Conservation (phyloP, 2,329 filamentous ascomycete species). For the Penicillium sp. region DNA sequence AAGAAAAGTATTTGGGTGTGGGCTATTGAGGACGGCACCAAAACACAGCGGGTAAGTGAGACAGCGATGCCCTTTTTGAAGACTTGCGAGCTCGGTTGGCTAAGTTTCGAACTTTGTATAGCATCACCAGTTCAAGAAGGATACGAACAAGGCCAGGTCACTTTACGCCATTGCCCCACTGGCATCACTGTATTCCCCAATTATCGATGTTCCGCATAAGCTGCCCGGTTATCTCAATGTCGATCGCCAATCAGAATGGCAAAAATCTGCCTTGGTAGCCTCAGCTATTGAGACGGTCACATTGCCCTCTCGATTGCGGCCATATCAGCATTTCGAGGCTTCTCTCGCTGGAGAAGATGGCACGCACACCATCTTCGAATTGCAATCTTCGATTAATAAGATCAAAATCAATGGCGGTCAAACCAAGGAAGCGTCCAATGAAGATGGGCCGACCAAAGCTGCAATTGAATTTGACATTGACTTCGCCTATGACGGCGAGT, state of each 20-base stretch:
- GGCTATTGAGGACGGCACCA: slow-evolving; percentile 67
- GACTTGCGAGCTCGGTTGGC: background rate
- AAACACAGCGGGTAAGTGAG: slow-evolving; percentile 51
- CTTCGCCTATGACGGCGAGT: slow-evolving; percentile 33
- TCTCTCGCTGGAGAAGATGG: slow-evolving; percentile 59
- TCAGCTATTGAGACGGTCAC: slow-evolving; percentile 76
- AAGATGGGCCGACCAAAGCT: slow-evolving; percentile 15
- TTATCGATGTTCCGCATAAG: slow-evolving; percentile 59
- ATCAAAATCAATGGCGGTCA: slow-evolving; percentile 16
- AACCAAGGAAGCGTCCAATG: slow-evolving; percentile 3
- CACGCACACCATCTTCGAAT: slow-evolving; percentile 73
- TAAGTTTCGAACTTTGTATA: slow-evolving; percentile 39
- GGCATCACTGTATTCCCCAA: slow-evolving; percentile 73
- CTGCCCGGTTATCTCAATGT: slow-evolving; percentile 59
- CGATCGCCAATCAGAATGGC: slow-evolving; percentile 69
- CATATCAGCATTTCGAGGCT: slow-evolving; percentile 35
- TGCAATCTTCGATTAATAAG: slow-evolving; percentile 62
- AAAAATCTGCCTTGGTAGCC: slow-evolving; percentile 71
- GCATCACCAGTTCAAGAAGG: slow-evolving; percentile 60
- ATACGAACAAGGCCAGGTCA: slow-evolving; percentile 72
- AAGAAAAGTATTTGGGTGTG: slow-evolving; percentile 86
- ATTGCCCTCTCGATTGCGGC: slow-evolving; percentile 62
- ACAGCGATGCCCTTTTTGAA: background rate
- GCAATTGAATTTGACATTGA: slow-evolving; percentile 37
- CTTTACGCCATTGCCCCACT: slow-evolving; percentile 66